Evolutionary conservation across 106 monocot genomes (phyloP), one percentile per base, ranked within the genome.

Genomic region (Dendrobium officinale): DNA sequence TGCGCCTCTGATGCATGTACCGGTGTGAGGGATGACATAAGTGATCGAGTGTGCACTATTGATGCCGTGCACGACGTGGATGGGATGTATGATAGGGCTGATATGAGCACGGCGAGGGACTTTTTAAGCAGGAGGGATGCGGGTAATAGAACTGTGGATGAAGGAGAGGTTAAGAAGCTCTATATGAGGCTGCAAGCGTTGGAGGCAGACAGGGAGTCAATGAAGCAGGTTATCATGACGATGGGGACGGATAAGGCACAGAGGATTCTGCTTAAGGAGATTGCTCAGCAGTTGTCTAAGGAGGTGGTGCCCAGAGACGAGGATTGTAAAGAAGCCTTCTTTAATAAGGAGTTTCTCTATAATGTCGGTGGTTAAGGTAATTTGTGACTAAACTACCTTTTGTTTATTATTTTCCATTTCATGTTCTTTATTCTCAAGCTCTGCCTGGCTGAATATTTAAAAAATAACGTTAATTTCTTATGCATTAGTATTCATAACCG

Each of bases 31-130:
- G 86, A 84, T 75, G 89, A 85, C 66, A 43, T 48, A 33, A 82
- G 83, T 20, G 87, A 86, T 43, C 82, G 89, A 72, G 84, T 92
- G 2, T 92, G 84, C 27, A 89, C 89, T 11, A 47, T 92, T 58
- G 89, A 92, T 72, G 75, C 83, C 8, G 87, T 87, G 61, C 85
- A 89, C 24, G 76, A 67, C 17, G 43, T 75, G 13, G 55, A 80
- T 7, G 77, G 83, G 18, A 80, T 73, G 11, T 83, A 67, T 37
- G 42, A 27, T 18, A 22, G 64, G 22, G 45, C 15, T 15, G 11
- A 51, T 40, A 59, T 67, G 77, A 82, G 78, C 49, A 88, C 78
- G 43, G 72, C 84, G 37, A 78, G 73, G 73, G 81, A 81, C 4
- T 75, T 75, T 16, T 19, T 64, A 31, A 51, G 42, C 11, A 77